Evolutionary conservation across 2,329 filamentous ascomycete species (phyloP), one percentile per base, ranked within the genome.

Genomic region (Periconia macrospinosa): DNA sequence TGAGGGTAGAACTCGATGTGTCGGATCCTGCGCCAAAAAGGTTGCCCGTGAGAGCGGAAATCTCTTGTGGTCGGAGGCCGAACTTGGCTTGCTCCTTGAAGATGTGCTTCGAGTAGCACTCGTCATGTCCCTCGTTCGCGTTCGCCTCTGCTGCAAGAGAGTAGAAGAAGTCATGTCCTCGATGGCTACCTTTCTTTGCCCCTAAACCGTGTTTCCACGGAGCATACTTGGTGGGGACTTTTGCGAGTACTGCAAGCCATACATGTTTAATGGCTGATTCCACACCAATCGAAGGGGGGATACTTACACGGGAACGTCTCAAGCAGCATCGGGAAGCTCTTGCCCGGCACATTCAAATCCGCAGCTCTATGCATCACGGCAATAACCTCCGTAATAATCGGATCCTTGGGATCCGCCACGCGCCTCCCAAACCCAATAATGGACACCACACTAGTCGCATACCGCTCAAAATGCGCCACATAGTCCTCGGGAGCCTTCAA

Each of bases 301-400:
- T 46, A 42, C 60, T 52, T 49, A 65, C 60, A 67, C 1, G 81
- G 81, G 52, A 83, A 83, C 0, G 81, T 83, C 64, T 84, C 82
- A 70, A 84, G 76, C 27, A 85, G 67, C 79, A 83, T 84, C 3
- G 83, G 83, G 54, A 85, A 84, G 0, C 70, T 78, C 63, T 82
- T 82, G 17, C 74, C 85, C 1, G 71, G 71, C 1, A 75, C 73
- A 23, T 75, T 74, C 5, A 85, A 70, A 51, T 83, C 81, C 2
- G 82, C 83, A 1, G 83, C 82, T 50, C 82, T 75, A 53, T 86
- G 80, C 77, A 85, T 81, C 30, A 82, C 71, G 0, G 81, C 78
- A 53, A 85, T 81, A n/a, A 82, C 83, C 62, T 85, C 82, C 2
- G 82, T 83, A 55, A 85, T 81, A 61, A 83, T 83, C 5, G 82